These are phyloP conservation scores for Citrus reticulata DNA, from an alignment of 345 rosid genomes.

Conservation along the genomic window DNA sequence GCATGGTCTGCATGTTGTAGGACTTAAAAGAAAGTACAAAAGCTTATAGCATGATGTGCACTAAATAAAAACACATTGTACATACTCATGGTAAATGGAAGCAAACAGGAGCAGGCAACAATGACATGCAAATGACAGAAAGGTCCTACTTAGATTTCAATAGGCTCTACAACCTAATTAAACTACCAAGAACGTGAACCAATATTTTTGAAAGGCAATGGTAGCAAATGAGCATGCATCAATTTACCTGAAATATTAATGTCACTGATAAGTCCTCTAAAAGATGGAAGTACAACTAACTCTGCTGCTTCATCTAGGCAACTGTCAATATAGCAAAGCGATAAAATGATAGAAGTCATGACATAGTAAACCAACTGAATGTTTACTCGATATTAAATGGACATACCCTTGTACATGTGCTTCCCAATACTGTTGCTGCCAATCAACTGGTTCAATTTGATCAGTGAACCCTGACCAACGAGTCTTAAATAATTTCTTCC, in stretches of 20 bases:
- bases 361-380: neutral
- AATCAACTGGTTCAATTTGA: conserved; percentile 35
- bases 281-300: conserved; percentile 62
- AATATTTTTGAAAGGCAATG: neutral
- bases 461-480: conserved; percentile 60
- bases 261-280: conserved; percentile 49
- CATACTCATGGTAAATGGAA: neutral
- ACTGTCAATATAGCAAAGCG: conserved; percentile 34
- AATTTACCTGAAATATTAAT: conserved; percentile 53
- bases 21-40: neutral
- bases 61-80: neutral
- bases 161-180: neutral
- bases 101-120: neutral
- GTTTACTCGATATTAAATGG: conserved; percentile 9
- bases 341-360: neutral
- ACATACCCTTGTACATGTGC: conserved; percentile 70
- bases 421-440: conserved; percentile 85
- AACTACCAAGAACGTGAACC: neutral
- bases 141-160: neutral
- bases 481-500: conserved; percentile 58
- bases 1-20: neutral
- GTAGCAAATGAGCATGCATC: conserved; percentile 2
- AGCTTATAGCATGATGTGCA: neutral
- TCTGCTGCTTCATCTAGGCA: conserved; percentile 89
- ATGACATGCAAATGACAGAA: neutral